Base-by-base conservation (phyloP, 768 basidiomycete species). In the Tephrocybe rancida region DNA sequence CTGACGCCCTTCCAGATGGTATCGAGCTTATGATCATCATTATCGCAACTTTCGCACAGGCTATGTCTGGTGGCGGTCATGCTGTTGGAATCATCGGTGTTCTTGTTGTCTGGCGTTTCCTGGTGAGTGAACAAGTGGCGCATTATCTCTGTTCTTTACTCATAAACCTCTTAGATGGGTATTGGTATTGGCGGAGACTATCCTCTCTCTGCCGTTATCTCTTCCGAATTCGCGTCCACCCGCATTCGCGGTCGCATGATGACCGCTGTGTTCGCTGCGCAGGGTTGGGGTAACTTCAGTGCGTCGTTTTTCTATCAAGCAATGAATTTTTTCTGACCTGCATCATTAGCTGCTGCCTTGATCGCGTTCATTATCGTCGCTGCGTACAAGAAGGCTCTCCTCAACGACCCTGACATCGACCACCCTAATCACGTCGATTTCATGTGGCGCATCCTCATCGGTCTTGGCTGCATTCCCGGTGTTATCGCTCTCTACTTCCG, bases 161-260 rank as follows among this genome's bases (percentile, higher is more conserved):
- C 39, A 61, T 22, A 4, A n/a, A 19, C 11, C 22, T 29, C 0
- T 2, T 39, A 82, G 85, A 84, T 84, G 81, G 90, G 90, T 0
- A 67, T 93, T 2, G 92, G 93, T 5, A 90, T 95, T 16, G 93
- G 92, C 4, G 93, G 93, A 16, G 93, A 95, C 61, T 95, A 95
- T 65, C 93, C 93, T 5, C 67, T 95, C 0, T 84, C 81, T 47
- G 88, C 93, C 16, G 87, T 92, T 62, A 95, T 95, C 62, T 86
- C 92, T 3, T 92, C 90, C 27, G 93, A 96, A 65, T 96, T 95
- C 60, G 87, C 93, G 1, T 78, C 90, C 0, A 88, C 86, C 16
- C 80, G 80, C 38, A 83, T 77, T 43, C 84, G 93, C 59, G 93
- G 93, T 42, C 79, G 92, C 21, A 84, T 96, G 70, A 94, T 96